phyloP scores from a whole-genome alignment of 495 filamentous ascomycete species.

The Geoglossum glabrum region DNA sequence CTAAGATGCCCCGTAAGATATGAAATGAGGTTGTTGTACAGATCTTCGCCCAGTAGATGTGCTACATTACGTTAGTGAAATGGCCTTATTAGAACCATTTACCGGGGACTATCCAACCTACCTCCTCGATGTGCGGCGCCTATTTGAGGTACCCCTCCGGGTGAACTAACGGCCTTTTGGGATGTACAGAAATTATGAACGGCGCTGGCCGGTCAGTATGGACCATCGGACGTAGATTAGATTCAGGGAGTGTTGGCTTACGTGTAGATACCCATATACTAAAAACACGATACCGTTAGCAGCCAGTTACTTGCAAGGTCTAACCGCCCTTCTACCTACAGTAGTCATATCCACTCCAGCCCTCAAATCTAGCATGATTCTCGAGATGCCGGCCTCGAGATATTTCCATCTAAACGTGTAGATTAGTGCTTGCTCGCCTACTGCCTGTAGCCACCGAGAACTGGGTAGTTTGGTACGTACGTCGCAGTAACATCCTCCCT shows the following conservation, averaged over 20 bases:
- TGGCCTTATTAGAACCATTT: not conserved
- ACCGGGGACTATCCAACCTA: slow-evolving; percentile 18
- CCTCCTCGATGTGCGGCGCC: slow-evolving; percentile 56
- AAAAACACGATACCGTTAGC: slow-evolving; percentile 14
- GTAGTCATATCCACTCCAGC: slow-evolving; percentile 82
- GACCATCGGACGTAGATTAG: not conserved
- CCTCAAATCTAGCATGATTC: slow-evolving; percentile 80
- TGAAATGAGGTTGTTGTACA: slow-evolving; percentile 73
- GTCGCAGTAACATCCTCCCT: slow-evolving; percentile 72
- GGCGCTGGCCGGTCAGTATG: slow-evolving; percentile 29
- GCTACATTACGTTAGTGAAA: slow-evolving; percentile 28
- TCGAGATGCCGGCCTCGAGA: slow-evolving; percentile 66
- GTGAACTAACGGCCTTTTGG: slow-evolving; percentile 55
- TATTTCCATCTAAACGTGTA: slow-evolving; percentile 53
- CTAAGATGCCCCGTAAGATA: slow-evolving; percentile 64
- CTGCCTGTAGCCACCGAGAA: not conserved
- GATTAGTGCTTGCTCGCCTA: slow-evolving; percentile 10
- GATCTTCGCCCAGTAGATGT: slow-evolving; percentile 85
- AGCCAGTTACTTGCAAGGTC: slow-evolving; percentile 4
- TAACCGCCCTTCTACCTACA: slow-evolving; percentile 27
- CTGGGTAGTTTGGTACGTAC: slow-evolving; percentile 28
- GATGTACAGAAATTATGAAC: slow-evolving; percentile 99
- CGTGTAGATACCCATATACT: slow-evolving; percentile 99
- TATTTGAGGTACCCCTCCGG: slow-evolving; percentile 23
- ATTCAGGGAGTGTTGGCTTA: slow-evolving; percentile 15